Conservation (phyloP, 179 eudicot genomes). For the Heliamphora ciliata region DNA sequence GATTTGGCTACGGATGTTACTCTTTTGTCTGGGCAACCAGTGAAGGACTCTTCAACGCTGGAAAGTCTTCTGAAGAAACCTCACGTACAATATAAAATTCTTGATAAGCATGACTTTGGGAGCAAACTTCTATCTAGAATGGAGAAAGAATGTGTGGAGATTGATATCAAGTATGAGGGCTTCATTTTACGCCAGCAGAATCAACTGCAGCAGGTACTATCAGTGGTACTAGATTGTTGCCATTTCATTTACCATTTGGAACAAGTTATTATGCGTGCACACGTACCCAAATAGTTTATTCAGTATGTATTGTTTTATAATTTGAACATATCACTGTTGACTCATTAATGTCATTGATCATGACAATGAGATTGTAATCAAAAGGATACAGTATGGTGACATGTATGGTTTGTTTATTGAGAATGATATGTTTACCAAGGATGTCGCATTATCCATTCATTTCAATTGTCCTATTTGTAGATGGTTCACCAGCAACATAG, state of each 20-base stretch:
- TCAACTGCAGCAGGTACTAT: conserved; percentile 73
- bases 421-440: not conserved
- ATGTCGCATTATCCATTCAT: conserved; percentile 3
- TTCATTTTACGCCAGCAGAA: conserved; percentile 77
- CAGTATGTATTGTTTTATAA: not conserved
- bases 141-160: conserved; percentile 89
- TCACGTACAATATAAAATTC: conserved; percentile 62
- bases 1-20: conserved; percentile 66
- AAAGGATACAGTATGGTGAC: not conserved
- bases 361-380: not conserved
- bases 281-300: not conserved
- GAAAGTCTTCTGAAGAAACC: conserved; percentile 93
- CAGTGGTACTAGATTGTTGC: not conserved
- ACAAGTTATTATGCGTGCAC: not conserved
- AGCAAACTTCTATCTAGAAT: conserved; percentile 48
- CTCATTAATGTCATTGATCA: not conserved
- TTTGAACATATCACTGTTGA: not conserved
- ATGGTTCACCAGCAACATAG: conserved; percentile 85
- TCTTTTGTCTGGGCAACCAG: conserved; percentile 67
- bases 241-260: not conserved
- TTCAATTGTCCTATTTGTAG: conserved; percentile 31
- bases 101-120: conserved; percentile 91
- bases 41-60: conserved; percentile 61
- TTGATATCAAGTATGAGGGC: conserved; percentile 97
- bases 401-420: not conserved